Base-by-base conservation (phyloP, 768 basidiomycete genomes). In the Tricholoma flavovirens region DNA sequence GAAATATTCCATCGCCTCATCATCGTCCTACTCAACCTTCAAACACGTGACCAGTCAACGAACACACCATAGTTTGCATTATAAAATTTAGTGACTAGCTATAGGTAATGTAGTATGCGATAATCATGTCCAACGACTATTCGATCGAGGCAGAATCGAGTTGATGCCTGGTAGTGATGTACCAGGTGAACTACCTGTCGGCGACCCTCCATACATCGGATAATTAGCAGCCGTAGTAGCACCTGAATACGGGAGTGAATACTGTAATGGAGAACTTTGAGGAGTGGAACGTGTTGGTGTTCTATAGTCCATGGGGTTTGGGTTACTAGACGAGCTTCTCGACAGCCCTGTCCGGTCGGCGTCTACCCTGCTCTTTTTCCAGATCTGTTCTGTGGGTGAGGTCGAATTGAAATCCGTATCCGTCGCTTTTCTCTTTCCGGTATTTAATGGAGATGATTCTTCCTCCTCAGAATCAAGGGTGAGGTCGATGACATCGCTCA, bases 401-500 rank as follows among this genome's bases (percentile, higher is more conserved):
- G 67, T 68, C 60, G 48, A 55, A 19, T 63, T 60, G 46, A 77
- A 61, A 11, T 80, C 83, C 8, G 75, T 70, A 10, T 82, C 81
- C 5, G 75, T 69, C 9, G 81, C 80, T 64, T 85, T 88, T 62
- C 88, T 81, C 63, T 87, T 88, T 61, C 74, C 79, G 9, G 67
- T 54, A 57, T 64, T 71, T 10, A 70, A 58, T 49, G 65, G 69
- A 10, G 69, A 64, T 53, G 66, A 62, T 26, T 77, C 80, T 19
- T 93, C 92, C 11, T 89, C 88, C 55, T 90, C 88, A 21, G 83
- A 83, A 64, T 91, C 89, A 58, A 86, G 73, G 3, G 93, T 94
- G 56, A 96, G 73, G 67, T 96, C 93, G 60, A 95, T 94, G 43
- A 95, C 84, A 60, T 82, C 78, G 11, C 74, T 71, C 21, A 66